Conservation (phyloP, 148 eudicot genomes). For the Cornus controversa region DNA sequence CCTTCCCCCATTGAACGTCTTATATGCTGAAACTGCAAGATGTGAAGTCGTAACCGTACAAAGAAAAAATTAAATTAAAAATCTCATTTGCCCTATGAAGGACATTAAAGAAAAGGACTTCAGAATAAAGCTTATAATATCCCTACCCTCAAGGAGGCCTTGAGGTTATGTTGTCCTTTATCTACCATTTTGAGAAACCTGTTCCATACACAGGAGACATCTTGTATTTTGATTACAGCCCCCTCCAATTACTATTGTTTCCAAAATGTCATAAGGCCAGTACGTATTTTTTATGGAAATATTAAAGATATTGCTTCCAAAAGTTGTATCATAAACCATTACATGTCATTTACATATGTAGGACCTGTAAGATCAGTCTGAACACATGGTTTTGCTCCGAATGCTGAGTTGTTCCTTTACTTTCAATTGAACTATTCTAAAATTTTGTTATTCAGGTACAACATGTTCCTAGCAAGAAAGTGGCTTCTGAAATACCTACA, state of each 20-base stretch:
- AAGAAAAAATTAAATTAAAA: too few species aligned
- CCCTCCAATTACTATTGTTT: background rate
- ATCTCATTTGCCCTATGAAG: background rate
- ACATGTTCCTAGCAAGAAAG: conserved; percentile 62
- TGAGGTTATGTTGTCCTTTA: background rate
- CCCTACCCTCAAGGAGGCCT: background rate
- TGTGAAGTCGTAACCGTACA: background rate
- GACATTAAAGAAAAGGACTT: background rate
- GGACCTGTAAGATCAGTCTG: background rate
- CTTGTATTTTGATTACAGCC: background rate
- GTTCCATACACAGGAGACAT: too few species aligned
- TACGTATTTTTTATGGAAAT: background rate
- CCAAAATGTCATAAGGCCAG: background rate
- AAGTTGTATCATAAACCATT: background rate
- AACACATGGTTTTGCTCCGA: background rate
- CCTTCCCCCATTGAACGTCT: background rate
- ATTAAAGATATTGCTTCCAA: background rate
- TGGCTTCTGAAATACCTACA: conserved; percentile 84
- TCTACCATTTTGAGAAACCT: too few species aligned
- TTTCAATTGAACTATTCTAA: background rate
- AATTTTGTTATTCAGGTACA: conserved; percentile 45
- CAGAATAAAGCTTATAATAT: background rate
- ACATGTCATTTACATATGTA: background rate
- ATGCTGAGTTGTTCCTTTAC: background rate
- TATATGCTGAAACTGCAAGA: background rate